Evolutionary conservation across 306 rosid genomes (phyloP).

Genomic region (Ormosia semicastrata): DNA sequence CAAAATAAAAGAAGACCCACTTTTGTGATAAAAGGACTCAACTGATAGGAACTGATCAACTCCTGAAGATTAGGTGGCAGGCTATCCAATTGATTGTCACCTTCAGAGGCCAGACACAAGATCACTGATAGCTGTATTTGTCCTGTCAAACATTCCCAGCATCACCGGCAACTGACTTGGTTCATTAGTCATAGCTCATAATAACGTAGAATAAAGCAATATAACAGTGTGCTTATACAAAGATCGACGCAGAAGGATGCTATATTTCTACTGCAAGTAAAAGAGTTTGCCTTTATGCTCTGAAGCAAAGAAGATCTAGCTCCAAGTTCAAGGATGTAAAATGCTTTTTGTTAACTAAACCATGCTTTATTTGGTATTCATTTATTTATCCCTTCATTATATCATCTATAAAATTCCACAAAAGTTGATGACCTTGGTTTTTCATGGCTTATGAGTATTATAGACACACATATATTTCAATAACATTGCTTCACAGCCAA

Average conservation of each 20-base stretch:
- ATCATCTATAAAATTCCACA: not conserved
- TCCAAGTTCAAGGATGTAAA: not conserved
- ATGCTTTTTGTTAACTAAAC: not conserved
- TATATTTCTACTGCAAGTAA: not conserved
- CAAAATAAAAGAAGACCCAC: constrained; percentile 57
- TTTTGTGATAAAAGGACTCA: constrained; percentile 86
- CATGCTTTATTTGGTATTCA: too few relatives aligned
- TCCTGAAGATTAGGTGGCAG: constrained; percentile 53
- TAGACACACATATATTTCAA: not conserved
- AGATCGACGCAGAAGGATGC: not conserved
- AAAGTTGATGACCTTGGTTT: not conserved
- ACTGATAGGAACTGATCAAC: constrained; percentile 62
- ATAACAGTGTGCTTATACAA: not conserved
- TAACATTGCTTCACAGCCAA: not conserved
- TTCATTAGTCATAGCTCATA: not conserved
- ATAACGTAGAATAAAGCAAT: not conserved
- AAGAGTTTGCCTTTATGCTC: not conserved
- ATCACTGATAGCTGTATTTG: constrained; percentile 56
- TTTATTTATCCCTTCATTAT: not conserved
- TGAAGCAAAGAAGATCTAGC: not conserved
- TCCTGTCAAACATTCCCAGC: constrained; percentile 49
- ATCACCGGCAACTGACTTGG: constrained; percentile 21
- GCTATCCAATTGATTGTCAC: constrained; percentile 45
- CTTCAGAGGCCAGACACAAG: constrained; percentile 62
- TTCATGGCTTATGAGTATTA: not conserved